Evolutionary conservation across 306 rosid genomes (phyloP).

Genomic region (Pyrus pyrifolia): DNA sequence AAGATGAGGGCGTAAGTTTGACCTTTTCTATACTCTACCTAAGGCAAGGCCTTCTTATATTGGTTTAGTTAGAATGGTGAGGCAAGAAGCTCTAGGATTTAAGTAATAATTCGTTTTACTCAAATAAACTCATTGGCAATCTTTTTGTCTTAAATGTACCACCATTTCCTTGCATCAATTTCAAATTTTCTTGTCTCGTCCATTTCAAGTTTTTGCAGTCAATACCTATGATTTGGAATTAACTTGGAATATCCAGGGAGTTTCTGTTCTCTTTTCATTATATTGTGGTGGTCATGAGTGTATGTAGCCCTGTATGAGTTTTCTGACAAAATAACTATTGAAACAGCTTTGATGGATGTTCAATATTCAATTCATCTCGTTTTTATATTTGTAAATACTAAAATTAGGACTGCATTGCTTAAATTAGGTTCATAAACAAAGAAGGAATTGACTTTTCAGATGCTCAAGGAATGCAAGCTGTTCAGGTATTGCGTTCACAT

Average conservation of each 20-base stretch:
- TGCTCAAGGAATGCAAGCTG: slow-evolving; percentile 92
- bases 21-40: not conserved
- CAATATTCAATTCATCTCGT: not conserved
- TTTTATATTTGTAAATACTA: not conserved
- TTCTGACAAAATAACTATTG: not conserved
- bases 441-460: slow-evolving; percentile 98
- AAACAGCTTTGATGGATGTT: not conserved
- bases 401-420: not conserved
- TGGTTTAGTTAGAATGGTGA: slow-evolving; percentile 3
- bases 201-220: not conserved
- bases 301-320: not conserved
- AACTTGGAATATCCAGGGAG: not conserved
- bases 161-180: not conserved
- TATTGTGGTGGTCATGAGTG: not conserved
- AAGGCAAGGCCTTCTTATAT: slow-evolving; percentile 12
- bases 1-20: slow-evolving; percentile 86
- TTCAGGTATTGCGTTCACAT: slow-evolving; percentile 58
- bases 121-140: not conserved
- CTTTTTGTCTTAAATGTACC: not conserved
- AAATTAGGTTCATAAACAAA: slow-evolving; percentile 74
- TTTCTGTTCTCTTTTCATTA: not conserved
- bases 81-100: slow-evolving; percentile 4
- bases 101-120: not conserved
- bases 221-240: not conserved
- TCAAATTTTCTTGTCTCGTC: not conserved